Evolutionary conservation across 352 stramenopile species (phyloP).

Genomic region (Globisporangium heterothallicum): DNA sequence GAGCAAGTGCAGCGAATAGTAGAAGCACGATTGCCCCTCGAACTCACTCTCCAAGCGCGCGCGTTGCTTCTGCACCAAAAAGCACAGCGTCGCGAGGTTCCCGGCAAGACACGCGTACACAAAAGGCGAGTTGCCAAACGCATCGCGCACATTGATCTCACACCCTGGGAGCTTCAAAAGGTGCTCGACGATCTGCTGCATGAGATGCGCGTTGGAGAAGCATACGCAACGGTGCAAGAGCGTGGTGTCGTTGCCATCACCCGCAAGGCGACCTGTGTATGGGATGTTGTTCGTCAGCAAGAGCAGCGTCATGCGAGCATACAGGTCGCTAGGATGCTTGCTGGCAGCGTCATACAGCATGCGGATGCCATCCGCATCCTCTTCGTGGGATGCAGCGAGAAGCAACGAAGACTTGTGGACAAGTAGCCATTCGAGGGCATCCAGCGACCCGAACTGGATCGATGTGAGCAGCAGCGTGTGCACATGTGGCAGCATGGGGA

Average conservation of each 20-base stretch:
- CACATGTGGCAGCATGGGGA: neutral
- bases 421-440: constrained; percentile 40
- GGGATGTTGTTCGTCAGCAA: constrained; percentile 27
- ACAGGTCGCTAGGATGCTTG: constrained; percentile 24
- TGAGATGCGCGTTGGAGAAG: constrained; percentile 23
- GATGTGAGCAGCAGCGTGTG: constrained; percentile 18
- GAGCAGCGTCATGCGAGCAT: constrained; percentile 34
- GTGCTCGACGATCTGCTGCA: constrained; percentile 21
- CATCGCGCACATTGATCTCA: constrained; percentile 22
- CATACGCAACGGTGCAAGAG: constrained; percentile 49
- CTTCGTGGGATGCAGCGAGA: neutral
- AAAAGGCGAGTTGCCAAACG: constrained; percentile 41
- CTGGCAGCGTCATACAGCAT: constrained; percentile 13
- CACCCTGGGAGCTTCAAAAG: constrained; percentile 21
- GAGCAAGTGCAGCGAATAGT: constrained; percentile 52
- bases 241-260: constrained; percentile 38
- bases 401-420: constrained; percentile 2
- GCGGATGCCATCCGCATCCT: neutral
- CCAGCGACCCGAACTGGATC: constrained; percentile 26
- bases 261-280: constrained; percentile 32
- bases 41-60: constrained; percentile 54
- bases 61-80: constrained; percentile 21
- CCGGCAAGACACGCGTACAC: constrained; percentile 23
- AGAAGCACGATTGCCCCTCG: constrained; percentile 55
- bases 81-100: constrained; percentile 22